Evolutionary conservation across 441 rosid species (phyloP), one percentile per base, ranked within the genome.

Genomic region (Viola pubescens): DNA sequence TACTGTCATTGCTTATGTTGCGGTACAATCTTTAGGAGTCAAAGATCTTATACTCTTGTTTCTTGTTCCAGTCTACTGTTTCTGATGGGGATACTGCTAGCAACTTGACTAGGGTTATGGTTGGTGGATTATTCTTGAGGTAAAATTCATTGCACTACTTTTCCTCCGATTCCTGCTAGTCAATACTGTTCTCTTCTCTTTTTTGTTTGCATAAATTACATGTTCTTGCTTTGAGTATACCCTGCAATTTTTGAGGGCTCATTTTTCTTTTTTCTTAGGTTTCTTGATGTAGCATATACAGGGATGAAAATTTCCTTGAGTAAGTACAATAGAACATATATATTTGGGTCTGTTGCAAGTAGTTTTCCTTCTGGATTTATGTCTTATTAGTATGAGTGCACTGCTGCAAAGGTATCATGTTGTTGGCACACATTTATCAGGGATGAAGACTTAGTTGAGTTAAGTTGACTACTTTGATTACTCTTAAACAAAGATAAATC

Each of bases 121-220:
- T 94, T 58, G 85, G 89, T 61, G 99, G 99, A 56, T 69, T 90
- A 46, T 94, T 94, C 76, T 73, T 94, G 68, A 86, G 99, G 99
- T 94, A 72, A 79, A 42, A 6, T 56, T 63, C 42, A 19, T 65
- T 52, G 39, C 52, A n/a, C 37, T 54, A 11, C 7, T 67, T 51
- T 34, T 58, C 14, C 14, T 10, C 10, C 19, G 48, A 26, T 42
- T 60, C 14, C 51, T 66, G 37, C 39, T 52, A 26, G 46, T 56
- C 47, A 52, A 54, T 57, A 39, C 2, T 26, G 34, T 26, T 60
- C 39, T 58, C 9, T 64, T 53, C 8, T 53, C 37, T 13, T 37
- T 48, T 16, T 12, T 55, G 4, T 4, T 52, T 54, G 26, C 26
- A 19, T 3, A 38, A 19, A 14, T 54, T 59, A 54, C 45, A 9